A percentile compares a stretch with the other conserved stretches of the same genome.
Evolutionary conservation across 352 stramenopile species (phyloP).

Genomic region (Globisporangium cystogenes): DNA sequence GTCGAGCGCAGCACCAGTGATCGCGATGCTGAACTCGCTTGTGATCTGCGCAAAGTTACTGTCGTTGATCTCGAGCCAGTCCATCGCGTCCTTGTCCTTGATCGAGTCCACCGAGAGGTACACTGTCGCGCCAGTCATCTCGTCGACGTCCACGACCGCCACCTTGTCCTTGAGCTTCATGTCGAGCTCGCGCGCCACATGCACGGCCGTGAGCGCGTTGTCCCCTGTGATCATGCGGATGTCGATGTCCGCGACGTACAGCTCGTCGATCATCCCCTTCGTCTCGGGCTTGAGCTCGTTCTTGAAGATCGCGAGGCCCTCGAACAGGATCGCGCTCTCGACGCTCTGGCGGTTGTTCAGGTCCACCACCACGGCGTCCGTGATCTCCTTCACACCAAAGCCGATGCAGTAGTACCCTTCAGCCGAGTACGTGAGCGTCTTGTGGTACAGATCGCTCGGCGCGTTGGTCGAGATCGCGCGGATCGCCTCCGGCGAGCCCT

Average conservation of each 20-base stretch:
- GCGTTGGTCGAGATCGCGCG: constrained; percentile 5
- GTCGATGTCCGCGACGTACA: constrained; percentile 56
- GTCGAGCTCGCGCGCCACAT: constrained; percentile 34
- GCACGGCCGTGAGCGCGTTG: constrained; percentile 44
- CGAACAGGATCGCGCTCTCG: constrained; percentile 53
- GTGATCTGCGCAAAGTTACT: constrained; percentile 21
- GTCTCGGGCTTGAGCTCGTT: constrained; percentile 80
- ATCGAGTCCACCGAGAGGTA: constrained; percentile 31
- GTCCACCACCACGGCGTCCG: constrained; percentile 7
- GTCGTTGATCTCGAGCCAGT: constrained; percentile 27
- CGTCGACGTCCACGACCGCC: constrained; percentile 34
- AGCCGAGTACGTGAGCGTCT: constrained; percentile 22
- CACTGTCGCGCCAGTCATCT: constrained; percentile 9
- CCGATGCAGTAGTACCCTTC: constrained; percentile 66
- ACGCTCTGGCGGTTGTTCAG: constrained; percentile 25
- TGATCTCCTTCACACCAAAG: constrained; percentile 28
- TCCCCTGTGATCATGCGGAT: constrained; percentile 82
- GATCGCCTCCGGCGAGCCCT: constrained; percentile 34
- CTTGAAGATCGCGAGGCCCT: constrained; percentile 77
- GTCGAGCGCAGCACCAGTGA: constrained; percentile 46
- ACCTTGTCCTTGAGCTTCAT: constrained; percentile 33
- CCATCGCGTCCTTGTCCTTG: constrained; percentile 16
- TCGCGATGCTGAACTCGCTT: constrained; percentile 28
- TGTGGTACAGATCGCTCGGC: constrained; percentile 21
- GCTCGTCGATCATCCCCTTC: constrained; percentile 51